Conservation (phyloP, 1,139 yeast species). For the Suhomyces bolitotheri region DNA sequence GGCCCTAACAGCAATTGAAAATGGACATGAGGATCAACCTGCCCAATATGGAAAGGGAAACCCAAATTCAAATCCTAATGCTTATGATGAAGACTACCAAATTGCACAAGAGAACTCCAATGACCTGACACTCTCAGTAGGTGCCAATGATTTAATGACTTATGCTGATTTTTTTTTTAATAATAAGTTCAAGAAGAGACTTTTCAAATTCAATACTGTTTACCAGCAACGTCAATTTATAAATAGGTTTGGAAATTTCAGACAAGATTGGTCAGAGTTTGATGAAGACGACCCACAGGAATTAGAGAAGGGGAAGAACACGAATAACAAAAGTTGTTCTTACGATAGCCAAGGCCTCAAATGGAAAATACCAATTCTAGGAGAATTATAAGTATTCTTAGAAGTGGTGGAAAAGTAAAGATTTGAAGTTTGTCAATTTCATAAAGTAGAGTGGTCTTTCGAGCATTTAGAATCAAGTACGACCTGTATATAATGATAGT, state of each 20-base stretch:
- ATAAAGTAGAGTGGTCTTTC: too few relatives aligned
- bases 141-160: conserved; percentile 12
- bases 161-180: conserved; percentile 40
- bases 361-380: conserved; percentile 54
- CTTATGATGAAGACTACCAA: conserved; percentile 24
- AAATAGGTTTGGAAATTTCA: conserved; percentile 46
- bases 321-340: conserved; percentile 21
- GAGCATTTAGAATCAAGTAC: too few relatives aligned
- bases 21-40: conserved; percentile 18
- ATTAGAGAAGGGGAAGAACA: conserved; percentile 1
- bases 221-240: conserved; percentile 51
- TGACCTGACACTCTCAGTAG: conserved; percentile 14
- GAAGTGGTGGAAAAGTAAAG: too few relatives aligned
- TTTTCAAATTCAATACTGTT: conserved; percentile 49
- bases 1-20: conserved; percentile 41
- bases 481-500: too few relatives aligned
- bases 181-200: conserved; percentile 36
- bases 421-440: too few relatives aligned
- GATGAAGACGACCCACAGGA: conserved; percentile 3
- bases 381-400: conserved; percentile 36
- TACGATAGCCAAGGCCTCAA: conserved; percentile 47
- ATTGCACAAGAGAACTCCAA: conserved; percentile 12
- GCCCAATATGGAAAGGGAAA: conserved; percentile 36
- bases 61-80: conserved; percentile 25
- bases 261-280: conserved; percentile 31